A percentile compares a stretch with the other conserved stretches of the same genome.
Conservation (phyloP, 2,329 filamentous ascomycete genomes). For the Fusarium albidum region DNA sequence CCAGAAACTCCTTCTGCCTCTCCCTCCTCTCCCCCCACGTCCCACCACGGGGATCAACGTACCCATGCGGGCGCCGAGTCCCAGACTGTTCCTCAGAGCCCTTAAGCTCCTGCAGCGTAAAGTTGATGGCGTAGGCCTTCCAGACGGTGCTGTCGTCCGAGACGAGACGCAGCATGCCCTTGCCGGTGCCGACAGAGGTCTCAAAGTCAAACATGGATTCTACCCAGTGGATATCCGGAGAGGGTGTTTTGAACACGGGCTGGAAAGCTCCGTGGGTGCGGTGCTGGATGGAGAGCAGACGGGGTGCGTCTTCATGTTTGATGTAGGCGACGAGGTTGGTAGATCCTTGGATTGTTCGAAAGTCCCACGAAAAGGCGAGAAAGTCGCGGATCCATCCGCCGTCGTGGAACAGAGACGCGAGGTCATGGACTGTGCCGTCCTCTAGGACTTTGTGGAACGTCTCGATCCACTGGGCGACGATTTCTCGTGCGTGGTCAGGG, state of each 20-base stretch:
- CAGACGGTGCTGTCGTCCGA: constrained; percentile 15
- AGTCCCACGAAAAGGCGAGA: constrained; percentile 41
- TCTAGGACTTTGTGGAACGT: not conserved
- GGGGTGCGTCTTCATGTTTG: not conserved
- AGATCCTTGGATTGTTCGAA: constrained; percentile 35
- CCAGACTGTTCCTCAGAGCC: constrained; percentile 18
- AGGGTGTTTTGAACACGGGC: not conserved
- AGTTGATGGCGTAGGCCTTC: constrained; percentile 39
- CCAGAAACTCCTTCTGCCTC: constrained; percentile 27
- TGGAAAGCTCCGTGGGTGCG: constrained; percentile 3
- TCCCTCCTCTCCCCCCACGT: constrained; percentile 39
- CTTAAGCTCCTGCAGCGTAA: constrained; percentile 37
- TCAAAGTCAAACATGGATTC: constrained; percentile 20
- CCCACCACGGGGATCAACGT: constrained; percentile 35
- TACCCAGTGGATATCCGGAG: constrained; percentile 1
- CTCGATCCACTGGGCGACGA: not conserved
- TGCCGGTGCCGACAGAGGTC: constrained; percentile 1
- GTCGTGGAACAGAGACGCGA: constrained; percentile 25
- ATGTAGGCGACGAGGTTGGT: constrained; percentile 1
- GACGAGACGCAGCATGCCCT: constrained; percentile 15
- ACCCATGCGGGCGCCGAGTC: constrained; percentile 20
- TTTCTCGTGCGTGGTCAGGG: not conserved
- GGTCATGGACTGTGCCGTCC: not conserved
- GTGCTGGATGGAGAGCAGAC: constrained; percentile 7
- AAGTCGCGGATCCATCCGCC: constrained; percentile 43